Percentiles rank a stretch among this genome's conserved stretches.
Conservation (phyloP, 2,329 filamentous ascomycete genomes). For the Metarhizium album region DNA sequence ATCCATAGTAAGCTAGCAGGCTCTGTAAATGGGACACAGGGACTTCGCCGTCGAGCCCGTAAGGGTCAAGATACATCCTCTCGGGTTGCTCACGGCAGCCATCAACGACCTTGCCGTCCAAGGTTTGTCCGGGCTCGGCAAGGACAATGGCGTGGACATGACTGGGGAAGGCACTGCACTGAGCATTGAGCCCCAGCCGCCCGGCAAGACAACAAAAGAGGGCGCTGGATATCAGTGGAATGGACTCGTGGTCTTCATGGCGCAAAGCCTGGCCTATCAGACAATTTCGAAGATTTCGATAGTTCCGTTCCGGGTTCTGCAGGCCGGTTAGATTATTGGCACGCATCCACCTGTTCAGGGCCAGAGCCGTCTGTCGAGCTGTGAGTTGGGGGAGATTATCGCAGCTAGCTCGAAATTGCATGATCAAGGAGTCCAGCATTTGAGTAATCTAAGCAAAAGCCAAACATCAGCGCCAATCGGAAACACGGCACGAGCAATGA, state of each 20-base stretch:
- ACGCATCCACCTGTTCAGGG: constrained; percentile 60
- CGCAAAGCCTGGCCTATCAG: constrained; percentile 75
- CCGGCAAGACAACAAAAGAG: constrained; percentile 77
- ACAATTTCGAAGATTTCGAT: constrained; percentile 74
- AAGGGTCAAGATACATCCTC: constrained; percentile 77
- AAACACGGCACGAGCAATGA: neutral
- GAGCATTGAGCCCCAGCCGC: constrained; percentile 63
- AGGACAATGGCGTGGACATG: constrained; percentile 76
- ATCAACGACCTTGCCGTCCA: constrained; percentile 39
- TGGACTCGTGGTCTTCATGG: constrained; percentile 61
- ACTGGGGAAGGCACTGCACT: constrained; percentile 70
- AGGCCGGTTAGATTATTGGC: constrained; percentile 59
- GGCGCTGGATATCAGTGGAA: constrained; percentile 76
- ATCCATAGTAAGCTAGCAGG: constrained; percentile 42
- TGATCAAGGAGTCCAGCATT: constrained; percentile 55
- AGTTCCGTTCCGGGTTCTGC: constrained; percentile 51
- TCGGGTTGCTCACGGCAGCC: constrained; percentile 25
- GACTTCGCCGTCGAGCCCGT: constrained; percentile 58
- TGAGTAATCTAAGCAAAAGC: constrained; percentile 39
- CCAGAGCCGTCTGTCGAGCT: constrained; percentile 56
- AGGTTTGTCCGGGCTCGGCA: constrained; percentile 45
- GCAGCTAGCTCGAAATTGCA: constrained; percentile 40
- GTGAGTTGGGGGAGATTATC: constrained; percentile 44
- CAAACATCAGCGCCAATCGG: neutral
- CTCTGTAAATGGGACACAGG: constrained; percentile 44